A percentile compares a stretch with the other conserved stretches of the same genome.
These are phyloP conservation scores for Moniliella sp. DNA, from an alignment of 1,284 basidiomycete genomes.

Conservation along the genomic window DNA sequence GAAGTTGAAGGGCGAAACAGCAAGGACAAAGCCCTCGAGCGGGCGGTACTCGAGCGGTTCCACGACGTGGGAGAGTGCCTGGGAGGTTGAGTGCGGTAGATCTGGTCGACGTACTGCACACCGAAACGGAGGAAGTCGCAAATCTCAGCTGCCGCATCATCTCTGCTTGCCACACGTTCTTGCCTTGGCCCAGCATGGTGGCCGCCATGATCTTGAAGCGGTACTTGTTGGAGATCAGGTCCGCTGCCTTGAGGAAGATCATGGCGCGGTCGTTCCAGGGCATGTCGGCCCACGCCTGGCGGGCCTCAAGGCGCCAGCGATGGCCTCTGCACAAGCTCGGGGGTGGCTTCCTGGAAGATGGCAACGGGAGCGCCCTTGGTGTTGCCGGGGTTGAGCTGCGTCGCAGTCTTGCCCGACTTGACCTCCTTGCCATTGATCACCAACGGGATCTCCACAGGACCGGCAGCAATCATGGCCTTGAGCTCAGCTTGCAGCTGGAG, in stretches of 20 bases:
- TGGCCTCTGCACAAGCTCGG: constrained; percentile 49
- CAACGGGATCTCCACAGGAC: constrained; percentile 76
- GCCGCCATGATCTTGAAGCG: constrained; percentile 76
- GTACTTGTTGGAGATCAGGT: constrained; percentile 80
- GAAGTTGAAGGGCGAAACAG: constrained; percentile 95
- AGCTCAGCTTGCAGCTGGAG: constrained; percentile 51
- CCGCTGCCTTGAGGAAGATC: constrained; percentile 69
- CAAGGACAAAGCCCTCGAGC: constrained; percentile 87
- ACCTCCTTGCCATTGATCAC: constrained; percentile 73
- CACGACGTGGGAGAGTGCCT: constrained; percentile 68
- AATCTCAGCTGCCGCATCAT: constrained; percentile 96
- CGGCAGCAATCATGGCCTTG: constrained; percentile 53
- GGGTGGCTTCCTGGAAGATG: constrained; percentile 68
- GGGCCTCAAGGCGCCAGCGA: constrained; percentile 71
- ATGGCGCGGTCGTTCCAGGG: constrained; percentile 90
- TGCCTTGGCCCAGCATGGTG: constrained; percentile 91
- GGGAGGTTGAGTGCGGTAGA: constrained; percentile 70
- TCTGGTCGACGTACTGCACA: constrained; percentile 83
- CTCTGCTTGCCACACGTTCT: constrained; percentile 98
- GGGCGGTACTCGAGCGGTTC: constrained; percentile 93
- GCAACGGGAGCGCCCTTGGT: constrained; percentile 56
- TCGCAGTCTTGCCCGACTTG: constrained; percentile 53
- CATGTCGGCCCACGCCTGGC: constrained; percentile 68
- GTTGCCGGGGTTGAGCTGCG: constrained; percentile 33
- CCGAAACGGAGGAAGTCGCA: constrained; percentile 85